These are phyloP conservation scores for Heracleum sosnowskyi DNA, from an alignment of 129 eudicot species.

Conservation along the genomic window DNA sequence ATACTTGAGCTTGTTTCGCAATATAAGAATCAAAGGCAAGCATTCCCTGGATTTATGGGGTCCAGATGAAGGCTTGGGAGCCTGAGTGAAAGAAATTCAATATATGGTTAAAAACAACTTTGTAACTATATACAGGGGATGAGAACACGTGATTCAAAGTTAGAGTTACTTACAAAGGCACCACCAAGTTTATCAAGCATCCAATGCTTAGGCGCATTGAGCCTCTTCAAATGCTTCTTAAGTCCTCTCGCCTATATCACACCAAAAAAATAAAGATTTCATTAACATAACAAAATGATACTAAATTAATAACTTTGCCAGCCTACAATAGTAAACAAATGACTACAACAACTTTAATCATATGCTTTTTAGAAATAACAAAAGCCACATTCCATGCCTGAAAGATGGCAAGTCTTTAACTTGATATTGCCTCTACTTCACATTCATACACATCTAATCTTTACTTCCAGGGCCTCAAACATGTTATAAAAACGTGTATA, in stretches of 20 bases:
- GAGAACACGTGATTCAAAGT: too few species aligned
- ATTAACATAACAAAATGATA: not conserved
- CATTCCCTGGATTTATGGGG: slow-evolving; percentile 58
- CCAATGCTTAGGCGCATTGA: slow-evolving; percentile 60
- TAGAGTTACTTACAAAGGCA: slow-evolving; percentile 53
- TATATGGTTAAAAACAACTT: not conserved
- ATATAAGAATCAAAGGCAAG: slow-evolving; percentile 41
- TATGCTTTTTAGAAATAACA: too few species aligned
- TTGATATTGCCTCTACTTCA: too few species aligned
- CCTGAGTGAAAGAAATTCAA: slow-evolving; percentile 19
- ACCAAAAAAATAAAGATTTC: not conserved
- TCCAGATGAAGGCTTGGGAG: slow-evolving; percentile 59
- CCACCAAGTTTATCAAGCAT: slow-evolving; percentile 63
- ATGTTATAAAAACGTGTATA: too few species aligned
- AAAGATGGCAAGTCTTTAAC: too few species aligned
- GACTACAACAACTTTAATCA: too few species aligned
- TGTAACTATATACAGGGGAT: not conserved
- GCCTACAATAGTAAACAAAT: not conserved
- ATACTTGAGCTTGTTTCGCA: slow-evolving; percentile 50
- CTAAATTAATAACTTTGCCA: not conserved
- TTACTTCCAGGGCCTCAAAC: too few species aligned
- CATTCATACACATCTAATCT: too few species aligned
- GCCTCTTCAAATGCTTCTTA: slow-evolving; percentile 51
- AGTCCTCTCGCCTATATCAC: slow-evolving; percentile 42
- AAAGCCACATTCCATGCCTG: too few species aligned